These are phyloP conservation scores for Phycomyces nitens DNA, from an alignment of 192 early-diverging fungal genomes.

Conservation along the genomic window DNA sequence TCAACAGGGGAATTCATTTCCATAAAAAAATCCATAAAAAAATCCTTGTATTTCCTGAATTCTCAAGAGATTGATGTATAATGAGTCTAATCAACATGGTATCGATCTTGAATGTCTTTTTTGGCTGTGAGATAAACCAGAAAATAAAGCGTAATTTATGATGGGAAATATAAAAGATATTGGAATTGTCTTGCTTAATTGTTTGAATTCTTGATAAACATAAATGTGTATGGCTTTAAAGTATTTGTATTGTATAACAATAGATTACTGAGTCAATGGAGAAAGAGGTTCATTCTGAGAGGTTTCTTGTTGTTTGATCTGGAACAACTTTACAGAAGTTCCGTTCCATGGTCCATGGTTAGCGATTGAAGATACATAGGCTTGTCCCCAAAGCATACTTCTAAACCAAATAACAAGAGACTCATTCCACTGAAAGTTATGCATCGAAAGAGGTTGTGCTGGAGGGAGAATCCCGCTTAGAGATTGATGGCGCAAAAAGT, in stretches of 20 bases:
- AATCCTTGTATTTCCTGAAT: too few species aligned
- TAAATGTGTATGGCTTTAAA: too few species aligned
- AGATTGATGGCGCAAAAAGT: conserved; percentile 26
- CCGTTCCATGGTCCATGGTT: conserved; percentile 62
- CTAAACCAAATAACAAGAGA: conserved; percentile 62
- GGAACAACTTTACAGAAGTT: conserved; percentile 55
- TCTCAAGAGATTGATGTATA: too few species aligned
- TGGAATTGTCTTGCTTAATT: not conserved
- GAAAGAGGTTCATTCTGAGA: not conserved
- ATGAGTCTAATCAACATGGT: too few species aligned
- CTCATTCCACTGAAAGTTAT: conserved; percentile 54
- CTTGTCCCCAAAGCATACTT: conserved; percentile 64
- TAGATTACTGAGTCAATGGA: not conserved
- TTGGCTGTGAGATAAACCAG: too few species aligned
- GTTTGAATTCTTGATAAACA: too few species aligned
- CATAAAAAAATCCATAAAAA: too few species aligned
- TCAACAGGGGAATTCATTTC: too few species aligned
- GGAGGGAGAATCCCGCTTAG: not conserved
- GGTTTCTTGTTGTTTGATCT: conserved; percentile 31
- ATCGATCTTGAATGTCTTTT: too few species aligned
- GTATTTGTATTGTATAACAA: not conserved
- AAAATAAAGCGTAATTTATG: too few species aligned
- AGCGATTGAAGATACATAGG: conserved; percentile 55
- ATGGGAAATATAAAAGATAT: too few species aligned
- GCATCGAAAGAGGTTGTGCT: not conserved